These are phyloP conservation scores for Gamarada debralockiae DNA, from an alignment of 495 filamentous ascomycete genomes.

Conservation along the genomic window DNA sequence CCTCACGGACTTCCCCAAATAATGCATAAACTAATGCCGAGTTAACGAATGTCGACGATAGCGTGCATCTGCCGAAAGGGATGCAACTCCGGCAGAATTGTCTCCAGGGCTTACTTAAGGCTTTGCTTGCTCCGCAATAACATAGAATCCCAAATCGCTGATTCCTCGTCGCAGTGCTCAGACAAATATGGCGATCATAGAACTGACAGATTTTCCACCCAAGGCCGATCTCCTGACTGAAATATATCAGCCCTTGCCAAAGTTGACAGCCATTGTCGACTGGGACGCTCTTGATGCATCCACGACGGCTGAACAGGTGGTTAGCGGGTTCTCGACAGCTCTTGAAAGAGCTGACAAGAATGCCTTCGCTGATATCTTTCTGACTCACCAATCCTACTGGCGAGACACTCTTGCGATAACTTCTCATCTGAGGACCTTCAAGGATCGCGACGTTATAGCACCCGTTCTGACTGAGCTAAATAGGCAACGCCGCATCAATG, in stretches of 20 bases:
- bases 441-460: constrained; percentile 10
- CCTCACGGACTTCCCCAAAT: too few relatives aligned
- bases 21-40: too few relatives aligned
- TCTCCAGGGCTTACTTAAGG: not conserved
- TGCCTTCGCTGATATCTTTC: constrained; percentile 20
- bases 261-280: constrained; percentile 10
- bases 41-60: too few relatives aligned
- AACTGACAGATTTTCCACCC: constrained; percentile 17
- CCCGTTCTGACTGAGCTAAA: constrained; percentile 20
- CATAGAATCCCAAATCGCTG: not conserved
- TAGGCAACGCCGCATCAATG: constrained; percentile 11
- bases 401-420: constrained; percentile 30
- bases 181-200: constrained; percentile 14
- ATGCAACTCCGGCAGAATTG: not conserved
- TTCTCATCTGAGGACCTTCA: constrained; percentile 29
- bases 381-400: constrained; percentile 26
- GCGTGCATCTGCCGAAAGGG: too few relatives aligned
- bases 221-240: constrained; percentile 23
- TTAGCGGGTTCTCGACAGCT: constrained; percentile 23
- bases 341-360: constrained; percentile 16
- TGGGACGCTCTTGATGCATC: constrained; percentile 15
- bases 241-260: constrained; percentile 20
- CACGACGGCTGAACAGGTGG: constrained; percentile 6
- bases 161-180: not conserved
- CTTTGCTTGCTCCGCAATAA: not conserved